These are phyloP conservation scores for Reticulascus tulasneorum DNA, from an alignment of 2,329 filamentous ascomycete genomes.

Conservation along the genomic window DNA sequence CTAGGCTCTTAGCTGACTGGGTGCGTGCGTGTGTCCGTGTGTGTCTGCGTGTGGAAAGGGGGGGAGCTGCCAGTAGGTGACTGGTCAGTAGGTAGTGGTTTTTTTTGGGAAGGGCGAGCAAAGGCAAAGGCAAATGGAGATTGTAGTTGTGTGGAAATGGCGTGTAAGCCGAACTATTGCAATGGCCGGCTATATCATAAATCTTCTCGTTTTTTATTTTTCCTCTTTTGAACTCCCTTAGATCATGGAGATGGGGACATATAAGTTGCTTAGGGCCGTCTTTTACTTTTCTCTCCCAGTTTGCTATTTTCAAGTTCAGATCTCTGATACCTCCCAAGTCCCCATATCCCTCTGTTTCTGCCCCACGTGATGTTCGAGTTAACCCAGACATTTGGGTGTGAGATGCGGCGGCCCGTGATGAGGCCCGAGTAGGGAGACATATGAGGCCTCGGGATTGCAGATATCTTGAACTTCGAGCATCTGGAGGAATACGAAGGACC, in stretches of 20 bases:
- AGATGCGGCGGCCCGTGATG: no score
- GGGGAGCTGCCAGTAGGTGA: slow-evolving; percentile 25
- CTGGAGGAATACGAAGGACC: no score
- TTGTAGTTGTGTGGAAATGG: slow-evolving; percentile 10
- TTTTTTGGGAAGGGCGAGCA: slow-evolving; percentile 13
- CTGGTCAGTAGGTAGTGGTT: slow-evolving; percentile 18
- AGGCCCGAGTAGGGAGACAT: no score
- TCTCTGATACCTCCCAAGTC: slow-evolving; percentile 12
- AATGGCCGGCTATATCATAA: slow-evolving; percentile 40
- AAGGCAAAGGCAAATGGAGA: slow-evolving; percentile 25
- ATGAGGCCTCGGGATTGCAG: no score
- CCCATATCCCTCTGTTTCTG: no score
- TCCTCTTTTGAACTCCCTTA: slow-evolving; percentile 34
- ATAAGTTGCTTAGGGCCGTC: slow-evolving; percentile 10
- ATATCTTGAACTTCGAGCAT: no score
- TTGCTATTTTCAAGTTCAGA: slow-evolving; percentile 15
- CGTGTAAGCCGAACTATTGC: slow-evolving; percentile 28
- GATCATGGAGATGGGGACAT: slow-evolving; percentile 30
- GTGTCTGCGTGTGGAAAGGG: slow-evolving; percentile 29
- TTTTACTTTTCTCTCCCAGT: slow-evolving; percentile 14
- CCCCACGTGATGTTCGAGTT: no score
- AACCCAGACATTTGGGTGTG: no score
- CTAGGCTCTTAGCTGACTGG: no score
- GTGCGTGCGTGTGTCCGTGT: no score
- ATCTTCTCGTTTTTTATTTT: slow-evolving; percentile 39